phyloP scores from a whole-genome alignment of 768 basidiomycete species.

The Termitomyces sp. region DNA sequence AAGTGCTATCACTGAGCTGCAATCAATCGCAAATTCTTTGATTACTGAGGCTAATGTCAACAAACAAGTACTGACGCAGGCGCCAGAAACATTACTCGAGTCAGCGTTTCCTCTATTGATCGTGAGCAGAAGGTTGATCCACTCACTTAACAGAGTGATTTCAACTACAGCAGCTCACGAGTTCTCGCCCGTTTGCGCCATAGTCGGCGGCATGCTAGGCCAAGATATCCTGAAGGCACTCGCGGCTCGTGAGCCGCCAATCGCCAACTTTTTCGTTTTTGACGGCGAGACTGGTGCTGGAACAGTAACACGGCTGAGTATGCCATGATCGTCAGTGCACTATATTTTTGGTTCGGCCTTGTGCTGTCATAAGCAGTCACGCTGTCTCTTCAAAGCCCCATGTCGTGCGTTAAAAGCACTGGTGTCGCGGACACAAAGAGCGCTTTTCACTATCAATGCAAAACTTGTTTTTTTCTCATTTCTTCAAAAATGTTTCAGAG shows the following conservation, averaged over 20 bases:
- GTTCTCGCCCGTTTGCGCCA: conserved; percentile 90
- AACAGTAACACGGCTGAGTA: conserved; percentile 53
- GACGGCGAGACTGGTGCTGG: conserved; percentile 79
- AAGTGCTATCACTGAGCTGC: conserved; percentile 48
- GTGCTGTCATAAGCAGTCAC: background rate
- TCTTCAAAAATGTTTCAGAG: too few species aligned
- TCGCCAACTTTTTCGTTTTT: conserved; percentile 88
- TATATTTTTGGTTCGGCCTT: conserved; percentile 2
- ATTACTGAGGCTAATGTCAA: conserved; percentile 63
- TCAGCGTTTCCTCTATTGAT: conserved; percentile 27
- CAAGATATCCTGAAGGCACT: conserved; percentile 94
- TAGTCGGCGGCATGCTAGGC: conserved; percentile 89
- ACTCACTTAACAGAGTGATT: conserved; percentile 43
- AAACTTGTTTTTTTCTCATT: background rate
- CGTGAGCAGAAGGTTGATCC: background rate
- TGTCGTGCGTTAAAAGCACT: conserved; percentile 11
- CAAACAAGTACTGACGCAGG: conserved; percentile 50
- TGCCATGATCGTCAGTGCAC: conserved; percentile 27
- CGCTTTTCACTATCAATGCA: background rate
- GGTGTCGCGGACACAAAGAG: background rate
- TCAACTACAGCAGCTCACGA: conserved; percentile 71
- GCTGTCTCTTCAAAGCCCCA: conserved; percentile 14
- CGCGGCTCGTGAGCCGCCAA: conserved; percentile 85
- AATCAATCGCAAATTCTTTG: conserved; percentile 56
- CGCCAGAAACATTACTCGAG: conserved; percentile 61